Evolutionary conservation across 2,329 filamentous ascomycete species (phyloP), one percentile per base, ranked within the genome.

Genomic region (Ceratocystis alfenasii): DNA sequence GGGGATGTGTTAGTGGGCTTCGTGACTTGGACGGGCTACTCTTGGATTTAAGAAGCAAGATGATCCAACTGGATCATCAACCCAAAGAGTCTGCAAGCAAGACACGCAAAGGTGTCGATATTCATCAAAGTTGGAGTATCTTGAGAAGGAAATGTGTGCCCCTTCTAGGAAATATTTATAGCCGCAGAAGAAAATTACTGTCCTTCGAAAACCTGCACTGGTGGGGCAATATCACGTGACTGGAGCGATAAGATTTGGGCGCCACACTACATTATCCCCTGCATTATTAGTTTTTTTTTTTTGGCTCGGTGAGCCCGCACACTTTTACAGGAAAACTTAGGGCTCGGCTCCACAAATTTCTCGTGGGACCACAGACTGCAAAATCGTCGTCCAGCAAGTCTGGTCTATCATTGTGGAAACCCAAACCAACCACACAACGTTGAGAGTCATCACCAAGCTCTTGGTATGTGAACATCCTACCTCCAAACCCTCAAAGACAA

Each of bases 121-220:
- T 36, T 33, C 10, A 25, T n/a, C 15, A 17, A 25, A 48, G 6
- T 6, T 7, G 1, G 8, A 28, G 7, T 62, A 22, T 10, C 12
- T n/a, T 12, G 12, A 1, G n/a, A 12, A 28, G 0, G 8, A 53
- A 5, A 30, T 20, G 17, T 7, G 28, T 12, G n/a, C 12, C 25
- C 41, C 1, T 30, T 7, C 30, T 6, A 1, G 1, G 12, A 15
- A 41, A 4, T 25, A 65, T 60, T 65, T 65, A 65, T 65, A n/a
- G 63, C 60, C 63, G 20, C 46, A 28, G 65, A 69, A 65, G 67
- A 70, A 74, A 73, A 59, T 33, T 69, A 72, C 28, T 69, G 25
- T 73, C 72, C 74, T 73, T 41, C 45, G 68, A 66, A 73, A 73
- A 73, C 3, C 33, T 12, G 36, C 2, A 22, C 61, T 22, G n/a